Conservation (phyloP, 768 basidiomycete genomes). For the Wakefieldia striispora region DNA sequence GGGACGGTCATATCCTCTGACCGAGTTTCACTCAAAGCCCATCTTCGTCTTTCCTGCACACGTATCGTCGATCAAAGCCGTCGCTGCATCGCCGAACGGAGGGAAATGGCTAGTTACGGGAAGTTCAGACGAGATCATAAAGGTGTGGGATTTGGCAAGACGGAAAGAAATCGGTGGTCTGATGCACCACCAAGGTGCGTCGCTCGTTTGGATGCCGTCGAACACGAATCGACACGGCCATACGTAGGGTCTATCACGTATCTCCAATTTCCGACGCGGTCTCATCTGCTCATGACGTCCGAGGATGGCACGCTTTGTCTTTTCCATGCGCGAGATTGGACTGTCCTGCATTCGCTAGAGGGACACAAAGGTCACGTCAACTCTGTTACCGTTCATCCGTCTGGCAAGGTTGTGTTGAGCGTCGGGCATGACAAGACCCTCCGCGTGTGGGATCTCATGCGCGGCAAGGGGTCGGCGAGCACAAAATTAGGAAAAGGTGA, state of each 20-base stretch:
- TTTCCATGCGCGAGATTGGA: conserved; percentile 94
- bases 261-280: conserved; percentile 81
- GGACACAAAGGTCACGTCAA: conserved; percentile 96
- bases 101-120: conserved; percentile 97
- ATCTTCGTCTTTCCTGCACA: conserved; percentile 98
- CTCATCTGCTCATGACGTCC: conserved; percentile 87
- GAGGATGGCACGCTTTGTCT: conserved; percentile 90
- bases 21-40: conserved; percentile 55
- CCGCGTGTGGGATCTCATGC: conserved; percentile 99
- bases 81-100: conserved; percentile 82
- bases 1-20: conserved; percentile 46
- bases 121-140: conserved; percentile 93
- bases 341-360: conserved; percentile 79
- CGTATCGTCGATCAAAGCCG: conserved; percentile 87
- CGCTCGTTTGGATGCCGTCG: neutral
- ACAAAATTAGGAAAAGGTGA: conserved; percentile 86
- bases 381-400: conserved; percentile 86
- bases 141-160: conserved; percentile 92
- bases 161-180: conserved; percentile 93
- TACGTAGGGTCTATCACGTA: conserved; percentile 84
- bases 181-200: conserved; percentile 89
- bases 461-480: conserved; percentile 87
- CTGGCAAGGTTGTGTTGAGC: conserved; percentile 86
- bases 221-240: neutral
- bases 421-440: conserved; percentile 88